phyloP scores from a whole-genome alignment of 169 alveolate species.

The Amoebophrya sp. region DNA sequence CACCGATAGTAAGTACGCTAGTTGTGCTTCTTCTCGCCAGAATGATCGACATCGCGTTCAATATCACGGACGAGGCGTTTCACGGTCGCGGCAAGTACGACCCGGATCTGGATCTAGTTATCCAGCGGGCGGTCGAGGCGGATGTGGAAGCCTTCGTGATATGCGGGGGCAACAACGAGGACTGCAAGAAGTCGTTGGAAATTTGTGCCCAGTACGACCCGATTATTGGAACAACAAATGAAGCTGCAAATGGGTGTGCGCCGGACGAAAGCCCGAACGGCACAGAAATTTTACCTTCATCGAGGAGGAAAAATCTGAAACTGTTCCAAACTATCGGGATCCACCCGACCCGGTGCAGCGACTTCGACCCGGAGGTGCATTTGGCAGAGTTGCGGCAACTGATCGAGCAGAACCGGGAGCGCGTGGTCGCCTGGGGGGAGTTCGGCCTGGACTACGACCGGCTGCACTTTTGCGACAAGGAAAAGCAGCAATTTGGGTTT shows the following conservation, averaged over 20 bases:
- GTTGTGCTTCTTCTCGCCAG: no score
- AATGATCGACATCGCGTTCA: neutral
- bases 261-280: no score
- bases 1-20: no score
- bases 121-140: neutral
- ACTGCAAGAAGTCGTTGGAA: neutral
- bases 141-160: neutral
- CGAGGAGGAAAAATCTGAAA: neutral
- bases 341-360: conserved; percentile 27
- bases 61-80: neutral
- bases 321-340: neutral
- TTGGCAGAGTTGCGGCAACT: conserved; percentile 57
- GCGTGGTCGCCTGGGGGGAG: conserved; percentile 70
- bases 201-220: neutral
- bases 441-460: conserved; percentile 72
- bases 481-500: conserved; percentile 58
- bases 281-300: no score
- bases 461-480: conserved; percentile 59
- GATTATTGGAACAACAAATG: no score
- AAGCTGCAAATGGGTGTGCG: no score
- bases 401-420: conserved; percentile 49
- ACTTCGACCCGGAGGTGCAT: conserved; percentile 52
- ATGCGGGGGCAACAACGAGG: neutral
- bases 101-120: neutral
- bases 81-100: conserved; percentile 11